These are phyloP conservation scores for Taphrina sp. DNA, from an alignment of 1,139 yeast species.

Conservation along the genomic window DNA sequence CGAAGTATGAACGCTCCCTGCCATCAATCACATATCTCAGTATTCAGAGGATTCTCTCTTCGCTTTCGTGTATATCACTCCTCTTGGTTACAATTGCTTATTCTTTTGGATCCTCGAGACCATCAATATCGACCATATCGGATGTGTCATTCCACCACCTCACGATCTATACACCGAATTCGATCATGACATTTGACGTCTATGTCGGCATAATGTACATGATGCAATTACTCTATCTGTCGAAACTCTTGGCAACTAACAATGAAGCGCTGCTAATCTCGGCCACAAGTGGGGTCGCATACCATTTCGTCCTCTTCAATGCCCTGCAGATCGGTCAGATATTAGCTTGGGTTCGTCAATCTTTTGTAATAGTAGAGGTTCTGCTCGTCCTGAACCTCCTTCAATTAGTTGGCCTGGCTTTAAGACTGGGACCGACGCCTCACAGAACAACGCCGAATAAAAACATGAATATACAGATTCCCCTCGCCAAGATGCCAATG, in stretches of 20 bases:
- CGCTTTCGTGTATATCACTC: neutral
- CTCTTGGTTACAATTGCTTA: constrained; percentile 13
- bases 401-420: neutral
- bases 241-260: constrained; percentile 5
- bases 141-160: constrained; percentile 18
- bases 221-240: constrained; percentile 14
- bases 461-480: constrained; percentile 17
- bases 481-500: constrained; percentile 23
- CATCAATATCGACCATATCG: constrained; percentile 13
- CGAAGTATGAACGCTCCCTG: neutral
- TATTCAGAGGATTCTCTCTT: constrained; percentile 1
- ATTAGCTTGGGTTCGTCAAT: constrained; percentile 11
- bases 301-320: constrained; percentile 15
- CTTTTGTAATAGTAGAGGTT: constrained; percentile 2
- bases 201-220: constrained; percentile 18
- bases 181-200: constrained; percentile 25
- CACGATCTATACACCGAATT: constrained; percentile 15
- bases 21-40: neutral
- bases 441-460: constrained; percentile 8
- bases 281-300: constrained; percentile 24
- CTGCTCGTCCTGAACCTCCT: constrained; percentile 4
- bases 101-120: constrained; percentile 17
- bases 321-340: constrained; percentile 15
- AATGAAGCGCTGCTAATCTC: constrained; percentile 24
- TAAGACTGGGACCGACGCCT: constrained; percentile 20